Percentiles rank a stretch among this genome's conserved stretches.
These are phyloP conservation scores for Phytophthora lateralis DNA, from an alignment of 352 stramenopile species.

Conservation along the genomic window DNA sequence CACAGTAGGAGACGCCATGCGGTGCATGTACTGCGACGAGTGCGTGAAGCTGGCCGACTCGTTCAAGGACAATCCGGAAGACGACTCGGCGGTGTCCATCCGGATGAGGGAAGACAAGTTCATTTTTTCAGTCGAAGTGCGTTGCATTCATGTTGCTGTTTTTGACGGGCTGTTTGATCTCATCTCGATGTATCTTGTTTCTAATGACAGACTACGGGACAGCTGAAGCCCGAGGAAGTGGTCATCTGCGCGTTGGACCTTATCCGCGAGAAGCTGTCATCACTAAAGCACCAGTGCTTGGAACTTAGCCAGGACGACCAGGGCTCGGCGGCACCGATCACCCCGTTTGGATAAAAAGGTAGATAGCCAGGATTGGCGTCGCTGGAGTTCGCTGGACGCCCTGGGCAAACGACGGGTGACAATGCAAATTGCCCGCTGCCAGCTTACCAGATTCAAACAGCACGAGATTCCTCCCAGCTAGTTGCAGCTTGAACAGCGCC, in stretches of 20 bases:
- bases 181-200: conserved; percentile 2
- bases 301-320: conserved; percentile 86
- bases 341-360: conserved; percentile 72
- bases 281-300: conserved; percentile 86
- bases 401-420: neutral
- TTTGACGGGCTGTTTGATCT: conserved; percentile 4
- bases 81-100: conserved; percentile 93
- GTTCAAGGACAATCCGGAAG: conserved; percentile 95
- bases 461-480: conserved; percentile 21
- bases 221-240: conserved; percentile 84
- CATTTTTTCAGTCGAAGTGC: conserved; percentile 96
- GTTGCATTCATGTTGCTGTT: conserved; percentile 7
- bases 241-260: conserved; percentile 88
- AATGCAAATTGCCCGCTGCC: neutral
- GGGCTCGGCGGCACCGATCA: conserved; percentile 65
- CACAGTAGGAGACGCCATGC: conserved; percentile 67
- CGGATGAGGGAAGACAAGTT: conserved; percentile 93
- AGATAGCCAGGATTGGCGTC: conserved; percentile 21
- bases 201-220: conserved; percentile 69
- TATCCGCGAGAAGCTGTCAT: conserved; percentile 87
- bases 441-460: conserved; percentile 7
- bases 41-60: conserved; percentile 92
- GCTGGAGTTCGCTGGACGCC: conserved; percentile 5
- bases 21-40: conserved; percentile 96
- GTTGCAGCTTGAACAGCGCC: conserved; percentile 22